Base-by-base conservation (phyloP, 257 asterid species). In the Anisodus tanguticus region DNA sequence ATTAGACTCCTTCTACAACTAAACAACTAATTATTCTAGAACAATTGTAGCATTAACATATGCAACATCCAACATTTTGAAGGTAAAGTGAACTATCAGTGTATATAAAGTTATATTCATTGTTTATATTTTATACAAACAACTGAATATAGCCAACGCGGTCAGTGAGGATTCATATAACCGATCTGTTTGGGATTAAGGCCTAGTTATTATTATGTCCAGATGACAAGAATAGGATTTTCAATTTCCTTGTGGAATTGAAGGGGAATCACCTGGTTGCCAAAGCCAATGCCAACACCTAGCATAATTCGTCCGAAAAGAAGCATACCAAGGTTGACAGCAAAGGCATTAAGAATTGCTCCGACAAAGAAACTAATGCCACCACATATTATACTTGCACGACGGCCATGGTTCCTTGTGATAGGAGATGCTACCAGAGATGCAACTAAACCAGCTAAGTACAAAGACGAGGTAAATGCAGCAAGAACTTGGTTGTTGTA, bases 201-300 rank as follows among this genome's bases (percentile, higher is more conserved):
- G 5, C 4, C 0, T 11, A 49, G 22, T 22, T 74, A 49, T 74
- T 53, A 6, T 53, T 2, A 8, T 2, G 16, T 53, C 26, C 49
- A 19, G 35, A 62, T 77, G 31, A 77, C 47, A 26, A 31, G 47
- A 26, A 77, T 0, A 51, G 63, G 81, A 76, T 15, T 0, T 3
- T 57, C 4, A 15, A 4, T 57, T 57, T 57, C 62, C 62, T 15
- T 57, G 4, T 0, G 19, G n/a, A 55, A 55, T 13, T 77, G 26
- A 13, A 77, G 82, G 49, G 41, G 82, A 77, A 53, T 54, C 70
- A 93, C 98, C 93, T 95, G 98, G 82, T 95, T 95, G 11, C 98
- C 98, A 10, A 95, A 95, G 74, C 98, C 98, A 78, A 95, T 93
- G 72, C 98, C 98, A 16, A 95, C 77, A 2, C 98, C 98, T 15